Evolutionary conservation across 1,284 basidiomycete species (phyloP).

Genomic region (Neonothopanus nambi): DNA sequence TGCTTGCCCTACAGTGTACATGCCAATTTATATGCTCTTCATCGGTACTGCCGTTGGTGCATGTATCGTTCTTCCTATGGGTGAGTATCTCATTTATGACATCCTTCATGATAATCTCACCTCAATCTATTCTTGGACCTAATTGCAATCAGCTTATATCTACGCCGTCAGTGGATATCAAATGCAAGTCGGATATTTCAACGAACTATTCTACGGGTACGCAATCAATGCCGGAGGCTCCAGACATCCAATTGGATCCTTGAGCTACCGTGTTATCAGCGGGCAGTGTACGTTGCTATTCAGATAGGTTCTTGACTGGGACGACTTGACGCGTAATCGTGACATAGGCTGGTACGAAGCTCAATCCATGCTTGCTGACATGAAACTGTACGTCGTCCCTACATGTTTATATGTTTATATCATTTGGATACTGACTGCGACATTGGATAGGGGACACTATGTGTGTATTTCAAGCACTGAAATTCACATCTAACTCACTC

Average conservation of each 20-base stretch:
- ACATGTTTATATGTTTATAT: background rate
- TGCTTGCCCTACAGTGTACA: constrained; percentile 17
- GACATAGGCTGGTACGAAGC: constrained; percentile 29
- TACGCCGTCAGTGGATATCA: constrained; percentile 25
- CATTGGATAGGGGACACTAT: constrained; percentile 19
- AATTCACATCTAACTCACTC: background rate
- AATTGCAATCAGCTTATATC: constrained; percentile 18
- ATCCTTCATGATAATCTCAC: background rate
- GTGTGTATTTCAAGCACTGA: constrained; percentile 3
- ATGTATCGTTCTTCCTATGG: constrained; percentile 26
- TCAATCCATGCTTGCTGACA: constrained; percentile 26
- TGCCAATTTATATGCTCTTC: constrained; percentile 28
- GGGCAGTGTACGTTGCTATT: constrained; percentile 20
- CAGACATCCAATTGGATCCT: constrained; percentile 25
- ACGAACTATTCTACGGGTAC: constrained; percentile 28
- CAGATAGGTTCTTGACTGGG: background rate
- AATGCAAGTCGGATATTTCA: constrained; percentile 22
- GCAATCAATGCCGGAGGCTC: constrained; percentile 27
- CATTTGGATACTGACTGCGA: background rate
- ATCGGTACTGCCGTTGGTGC: constrained; percentile 24
- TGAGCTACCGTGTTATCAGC: constrained; percentile 26
- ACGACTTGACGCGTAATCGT: too few relatives aligned
- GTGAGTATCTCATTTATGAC: constrained; percentile 5
- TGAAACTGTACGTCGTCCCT: constrained; percentile 25
- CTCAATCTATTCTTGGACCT: background rate